Evolutionary conservation across 2,329 filamentous ascomycete species (phyloP), one percentile per base, ranked within the genome.

Genomic region (Fonsecaea pugnacius): DNA sequence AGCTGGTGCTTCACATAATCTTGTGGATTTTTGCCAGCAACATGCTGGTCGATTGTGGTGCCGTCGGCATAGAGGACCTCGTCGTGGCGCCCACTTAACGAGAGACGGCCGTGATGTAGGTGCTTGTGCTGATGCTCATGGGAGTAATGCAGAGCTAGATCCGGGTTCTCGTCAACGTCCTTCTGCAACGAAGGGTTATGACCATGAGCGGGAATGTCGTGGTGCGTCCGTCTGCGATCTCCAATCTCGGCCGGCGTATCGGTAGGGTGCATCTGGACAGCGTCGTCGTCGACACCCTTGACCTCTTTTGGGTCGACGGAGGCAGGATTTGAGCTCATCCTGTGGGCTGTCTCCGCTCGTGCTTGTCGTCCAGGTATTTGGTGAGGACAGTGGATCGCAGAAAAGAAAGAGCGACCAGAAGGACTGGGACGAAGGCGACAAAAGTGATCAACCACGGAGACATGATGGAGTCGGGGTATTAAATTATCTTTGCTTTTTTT

Each of bases 41-140:
- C 76, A 55, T 64, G 78, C 72, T 79, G 70, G 68, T 83, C 74
- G 10, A 75, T 69, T 14, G 74, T 77, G 27, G 73, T 79, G 52
- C 77, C 78, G 56, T 77, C 77, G 38, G 82, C 77, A 70, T 85
- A 85, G 50, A 80, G 75, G 40, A 82, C 77, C 57, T 85, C 78
- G 65, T 82, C 79, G 18, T 74, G 64, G 18, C 73, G 68, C 69
- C 74, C 76, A 65, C 75, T 62, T 67, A 76, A 68, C 38, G 76
- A 76, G 67, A 75, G 70, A 57, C 71, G 62, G 32, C 72, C 73
- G 65, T 80, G 77, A 63, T 79, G 77, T 10, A 78, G 71, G 67
- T 79, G 76, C 18, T 69, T 68, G 70, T 79, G 77, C 50, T 75
- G 72, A 65, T 80, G 78, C 62, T 79, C 76, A 55, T 76, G 73